Conservation (phyloP, 768 basidiomycete genomes). For the Pleurotus citrinopileatus region DNA sequence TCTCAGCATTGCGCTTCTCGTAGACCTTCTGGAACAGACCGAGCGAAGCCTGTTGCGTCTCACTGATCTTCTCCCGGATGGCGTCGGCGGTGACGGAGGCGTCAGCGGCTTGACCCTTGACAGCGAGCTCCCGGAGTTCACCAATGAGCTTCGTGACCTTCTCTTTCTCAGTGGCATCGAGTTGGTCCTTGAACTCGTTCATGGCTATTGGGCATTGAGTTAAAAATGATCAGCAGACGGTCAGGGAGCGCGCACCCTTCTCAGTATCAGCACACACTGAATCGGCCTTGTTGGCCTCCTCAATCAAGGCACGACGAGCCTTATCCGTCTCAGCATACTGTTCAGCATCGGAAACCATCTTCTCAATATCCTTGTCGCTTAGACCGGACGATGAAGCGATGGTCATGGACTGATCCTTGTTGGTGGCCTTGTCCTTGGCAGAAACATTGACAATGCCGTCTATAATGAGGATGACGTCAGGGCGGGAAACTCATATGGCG, state of each 20-base stretch:
- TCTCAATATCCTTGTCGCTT: conserved; percentile 94
- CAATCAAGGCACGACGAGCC: conserved; percentile 81
- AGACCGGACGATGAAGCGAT: conserved; percentile 97
- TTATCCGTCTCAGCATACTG: conserved; percentile 93
- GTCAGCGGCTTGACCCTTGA: conserved; percentile 89
- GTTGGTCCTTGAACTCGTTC: conserved; percentile 96
- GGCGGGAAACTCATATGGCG: neutral
- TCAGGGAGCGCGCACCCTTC: conserved; percentile 59
- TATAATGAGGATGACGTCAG: conserved; percentile 19
- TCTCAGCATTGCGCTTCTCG: conserved; percentile 86
- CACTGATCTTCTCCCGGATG: conserved; percentile 90
- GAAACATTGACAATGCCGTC: conserved; percentile 97
- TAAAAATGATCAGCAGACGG: neutral
- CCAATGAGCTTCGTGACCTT: conserved; percentile 85
- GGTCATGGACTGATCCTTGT: conserved; percentile 93
- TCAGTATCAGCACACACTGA: conserved; percentile 93
- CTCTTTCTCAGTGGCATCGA: conserved; percentile 89
- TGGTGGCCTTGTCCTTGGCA: conserved; percentile 92
- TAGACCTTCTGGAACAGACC: conserved; percentile 98
- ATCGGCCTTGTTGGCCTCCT: conserved; percentile 96
- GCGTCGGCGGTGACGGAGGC: conserved; percentile 75
- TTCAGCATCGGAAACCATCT: conserved; percentile 95
- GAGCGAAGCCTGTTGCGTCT: conserved; percentile 92
- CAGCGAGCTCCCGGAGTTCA: conserved; percentile 86
- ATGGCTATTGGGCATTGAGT: conserved; percentile 53